Evolutionary conservation across 306 rosid genomes (phyloP).

Genomic region (Pyrus communis): DNA sequence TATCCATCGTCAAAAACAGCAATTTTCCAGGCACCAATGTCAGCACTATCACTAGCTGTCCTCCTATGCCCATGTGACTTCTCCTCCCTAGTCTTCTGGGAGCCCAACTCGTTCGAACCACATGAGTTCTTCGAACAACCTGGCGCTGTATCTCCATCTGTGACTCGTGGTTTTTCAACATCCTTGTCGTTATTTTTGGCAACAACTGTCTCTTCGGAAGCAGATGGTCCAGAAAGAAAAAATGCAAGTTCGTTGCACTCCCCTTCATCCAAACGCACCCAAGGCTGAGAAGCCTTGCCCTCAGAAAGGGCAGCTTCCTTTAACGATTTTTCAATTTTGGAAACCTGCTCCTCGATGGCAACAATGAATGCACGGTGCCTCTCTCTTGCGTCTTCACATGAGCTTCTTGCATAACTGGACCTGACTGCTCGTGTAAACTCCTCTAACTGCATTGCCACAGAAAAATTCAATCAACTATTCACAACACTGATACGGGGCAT

Average conservation of each 20-base stretch:
- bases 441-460: constrained; percentile 61
- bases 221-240: constrained; percentile 62
- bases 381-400: constrained; percentile 48
- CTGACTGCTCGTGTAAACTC: constrained; percentile 69
- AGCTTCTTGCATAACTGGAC: constrained; percentile 54
- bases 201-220: constrained; percentile 14
- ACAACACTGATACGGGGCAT: not conserved
- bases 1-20: constrained; percentile 47
- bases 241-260: constrained; percentile 72
- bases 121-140: constrained; percentile 25
- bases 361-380: constrained; percentile 65
- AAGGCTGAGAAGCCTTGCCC: constrained; percentile 50
- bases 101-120: constrained; percentile 31
- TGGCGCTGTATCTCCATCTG: constrained; percentile 19
- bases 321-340: constrained; percentile 45
- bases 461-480: constrained; percentile 15
- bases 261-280: constrained; percentile 79
- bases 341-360: constrained; percentile 57
- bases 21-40: constrained; percentile 73
- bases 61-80: constrained; percentile 72
- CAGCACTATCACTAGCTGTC: constrained; percentile 88
- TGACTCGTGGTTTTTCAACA: constrained; percentile 24
- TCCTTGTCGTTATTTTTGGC: constrained; percentile 17
- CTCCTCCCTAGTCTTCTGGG: constrained; percentile 29
- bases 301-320: constrained; percentile 40